These are phyloP conservation scores for Pseudopyricularia cyperi DNA, from an alignment of 2,329 filamentous ascomycete species.

Conservation along the genomic window DNA sequence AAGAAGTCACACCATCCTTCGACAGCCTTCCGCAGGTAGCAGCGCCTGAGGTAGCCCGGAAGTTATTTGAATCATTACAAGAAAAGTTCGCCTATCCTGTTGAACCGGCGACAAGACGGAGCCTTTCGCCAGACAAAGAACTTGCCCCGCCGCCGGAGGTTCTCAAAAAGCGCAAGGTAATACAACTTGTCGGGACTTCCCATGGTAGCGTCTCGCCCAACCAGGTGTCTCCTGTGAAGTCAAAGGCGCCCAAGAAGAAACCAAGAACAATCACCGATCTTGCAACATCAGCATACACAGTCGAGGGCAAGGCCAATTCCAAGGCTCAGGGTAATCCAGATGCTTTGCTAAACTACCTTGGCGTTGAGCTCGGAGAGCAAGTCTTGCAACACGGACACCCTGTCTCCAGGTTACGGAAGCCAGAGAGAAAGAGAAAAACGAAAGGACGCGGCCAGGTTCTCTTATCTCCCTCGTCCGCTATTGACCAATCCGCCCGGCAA, in stretches of 20 bases:
- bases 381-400: conserved; percentile 15
- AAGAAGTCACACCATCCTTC: conserved; percentile 13
- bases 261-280: conserved; percentile 65
- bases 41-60: conserved; percentile 7
- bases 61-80: conserved; percentile 29
- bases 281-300: conserved; percentile 57
- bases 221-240: conserved; percentile 24
- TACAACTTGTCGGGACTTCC: conserved; percentile 32
- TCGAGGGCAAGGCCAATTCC: conserved; percentile 21
- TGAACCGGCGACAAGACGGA: conserved; percentile 19
- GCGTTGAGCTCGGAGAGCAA: conserved; percentile 17
- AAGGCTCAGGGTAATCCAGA: conserved; percentile 13
- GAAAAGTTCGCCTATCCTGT: conserved; percentile 18
- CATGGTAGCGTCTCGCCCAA: conserved; percentile 14
- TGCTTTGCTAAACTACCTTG: conserved; percentile 34
- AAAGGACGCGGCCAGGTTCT: conserved; percentile 35
- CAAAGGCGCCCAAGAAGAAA: conserved; percentile 52
- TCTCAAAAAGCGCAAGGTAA: conserved; percentile 41
- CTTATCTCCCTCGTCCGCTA: conserved; percentile 55
- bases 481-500: conserved; percentile 52
- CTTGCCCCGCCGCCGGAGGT: conserved; percentile 10
- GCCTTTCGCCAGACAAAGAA: not conserved
- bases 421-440: conserved; percentile 21
- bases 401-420: conserved; percentile 18
- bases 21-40: conserved; percentile 12